Evolutionary conservation across 805 yeast species (phyloP).

Genomic region (Candida hungchunana): DNA sequence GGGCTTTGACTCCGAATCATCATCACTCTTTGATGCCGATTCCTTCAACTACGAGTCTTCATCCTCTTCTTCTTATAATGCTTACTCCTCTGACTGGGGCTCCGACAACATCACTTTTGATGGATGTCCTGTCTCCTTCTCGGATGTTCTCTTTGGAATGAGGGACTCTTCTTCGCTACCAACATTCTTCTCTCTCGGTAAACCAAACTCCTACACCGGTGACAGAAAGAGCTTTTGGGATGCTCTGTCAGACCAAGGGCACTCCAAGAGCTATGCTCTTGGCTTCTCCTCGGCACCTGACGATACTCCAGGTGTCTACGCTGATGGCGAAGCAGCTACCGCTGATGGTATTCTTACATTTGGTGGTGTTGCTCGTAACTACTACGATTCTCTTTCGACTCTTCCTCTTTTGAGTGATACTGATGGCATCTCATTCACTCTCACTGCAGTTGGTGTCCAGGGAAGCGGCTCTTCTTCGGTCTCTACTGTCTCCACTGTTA

Average conservation of each 20-base stretch:
- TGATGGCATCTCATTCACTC: slow-evolving; percentile 8
- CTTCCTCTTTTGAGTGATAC: slow-evolving; percentile 9
- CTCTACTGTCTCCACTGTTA: slow-evolving; percentile 7
- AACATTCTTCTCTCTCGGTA: slow-evolving; percentile 10
- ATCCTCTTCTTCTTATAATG: slow-evolving; percentile 4
- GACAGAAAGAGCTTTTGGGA: slow-evolving; percentile 8
- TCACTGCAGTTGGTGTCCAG: slow-evolving; percentile 11
- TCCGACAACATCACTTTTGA: slow-evolving; percentile 9
- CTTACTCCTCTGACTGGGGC: slow-evolving; percentile 10
- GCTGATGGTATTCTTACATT: slow-evolving; percentile 9
- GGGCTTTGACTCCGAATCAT: slow-evolving; percentile 1
- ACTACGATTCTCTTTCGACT: slow-evolving; percentile 9
- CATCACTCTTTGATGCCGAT: slow-evolving; percentile 2
- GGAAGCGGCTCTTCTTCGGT: slow-evolving; percentile 1
- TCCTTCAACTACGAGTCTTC: slow-evolving; percentile 5
- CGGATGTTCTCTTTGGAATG: slow-evolving; percentile 11
- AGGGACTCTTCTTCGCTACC: slow-evolving; percentile 4
- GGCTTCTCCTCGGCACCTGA: slow-evolving; percentile 12
- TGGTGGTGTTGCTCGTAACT: slow-evolving; percentile 13
- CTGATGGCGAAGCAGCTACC: slow-evolving; percentile 2
- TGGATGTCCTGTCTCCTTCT: slow-evolving; percentile 4
- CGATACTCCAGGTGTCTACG: slow-evolving; percentile 11
- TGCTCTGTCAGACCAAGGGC: neutral
- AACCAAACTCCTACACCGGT: slow-evolving; percentile 5
- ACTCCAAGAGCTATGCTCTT: slow-evolving; percentile 4